Base-by-base conservation (phyloP, 768 basidiomycete species). In the Boletus barrowsii region DNA sequence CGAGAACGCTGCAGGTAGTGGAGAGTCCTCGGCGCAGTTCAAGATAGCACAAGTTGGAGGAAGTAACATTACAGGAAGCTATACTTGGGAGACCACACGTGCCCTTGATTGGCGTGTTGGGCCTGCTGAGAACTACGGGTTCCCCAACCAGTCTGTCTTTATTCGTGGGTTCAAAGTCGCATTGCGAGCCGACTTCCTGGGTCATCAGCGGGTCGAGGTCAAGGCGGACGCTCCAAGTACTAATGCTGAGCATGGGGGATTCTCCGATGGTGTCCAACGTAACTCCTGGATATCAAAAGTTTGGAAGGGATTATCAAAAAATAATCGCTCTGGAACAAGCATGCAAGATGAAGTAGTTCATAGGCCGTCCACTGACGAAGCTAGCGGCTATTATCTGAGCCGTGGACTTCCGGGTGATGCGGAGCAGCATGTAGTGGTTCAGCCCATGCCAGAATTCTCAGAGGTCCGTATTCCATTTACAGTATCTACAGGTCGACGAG, bases 101-200 rank as follows among this genome's bases (percentile, higher is more conserved):
- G 26, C 53, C 3, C 2, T 61, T 2, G 54, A 61, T 7, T 54
- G 51, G 53, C 62, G 59, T 6, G 51, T 13, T 3, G 62, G 62
- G 9, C 62, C 62, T 8, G 4, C 3, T 2, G 35, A 29, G 0
- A 11, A 43, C 3, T 32, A 41, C n/a, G 49, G 30, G 0, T 18
- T 29, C 0, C 49, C 58, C 7, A 69, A 69, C 18, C 69, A 71
- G 42, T 26, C 60, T 2, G 56, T 69, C 1, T 70, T 70, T 17
- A 64, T 70, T 10, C 60, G 57, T 5, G 68, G 69, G 8, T 63
- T 63, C 39, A 68, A 63, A 22, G 54, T 66, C 13, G 62, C 64
- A 11, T 15, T 59, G 1, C 55, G 64, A 9, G 24, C 35, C 0
- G 42, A 39, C 0, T 3, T 53, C 1, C 24, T 55, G 1, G 45